Evolutionary conservation across 176 grass and related monocot species (phyloP).

Genomic region (Saccharum spontaneum): DNA sequence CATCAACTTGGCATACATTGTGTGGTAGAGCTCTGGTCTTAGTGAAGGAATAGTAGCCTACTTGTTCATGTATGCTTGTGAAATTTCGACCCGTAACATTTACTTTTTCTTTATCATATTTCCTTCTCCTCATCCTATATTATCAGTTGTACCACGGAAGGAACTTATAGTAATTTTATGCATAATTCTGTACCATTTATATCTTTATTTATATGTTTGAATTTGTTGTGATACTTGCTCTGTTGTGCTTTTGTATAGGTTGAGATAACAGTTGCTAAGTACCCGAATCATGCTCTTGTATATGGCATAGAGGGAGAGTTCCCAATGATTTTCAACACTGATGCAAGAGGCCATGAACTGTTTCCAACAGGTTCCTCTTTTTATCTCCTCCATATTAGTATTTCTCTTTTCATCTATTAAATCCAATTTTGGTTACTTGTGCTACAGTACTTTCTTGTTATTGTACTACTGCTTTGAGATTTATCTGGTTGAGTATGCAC

Average conservation of each 20-base stretch:
- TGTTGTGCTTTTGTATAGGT: conserved; percentile 38
- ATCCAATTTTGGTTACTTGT: not conserved
- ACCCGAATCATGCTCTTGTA: conserved; percentile 74
- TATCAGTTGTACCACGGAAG: not conserved
- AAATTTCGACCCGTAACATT: not conserved
- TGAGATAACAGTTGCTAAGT: conserved; percentile 85
- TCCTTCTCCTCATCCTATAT: conserved; percentile 8
- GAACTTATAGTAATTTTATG: not conserved
- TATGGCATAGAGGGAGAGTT: conserved; percentile 82
- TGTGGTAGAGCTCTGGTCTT: not conserved
- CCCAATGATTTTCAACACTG: conserved; percentile 85
- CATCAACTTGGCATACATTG: not conserved
- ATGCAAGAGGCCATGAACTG: conserved; percentile 81
- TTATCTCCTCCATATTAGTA: conserved; percentile 11
- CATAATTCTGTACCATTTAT: not conserved
- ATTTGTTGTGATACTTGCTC: conserved; percentile 1
- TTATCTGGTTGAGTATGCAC: not conserved
- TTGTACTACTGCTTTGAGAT: not conserved
- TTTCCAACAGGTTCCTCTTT: conserved; percentile 80
- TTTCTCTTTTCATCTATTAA: conserved; percentile 1
- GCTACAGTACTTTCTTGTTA: conserved; percentile 4
- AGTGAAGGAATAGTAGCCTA: not conserved
- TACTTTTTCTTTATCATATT: not conserved
- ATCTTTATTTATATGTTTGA: not conserved
- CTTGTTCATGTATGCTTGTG: not conserved